These are phyloP conservation scores for Dispira parvispora DNA, from an alignment of 192 early-diverging fungal species.

Conservation along the genomic window DNA sequence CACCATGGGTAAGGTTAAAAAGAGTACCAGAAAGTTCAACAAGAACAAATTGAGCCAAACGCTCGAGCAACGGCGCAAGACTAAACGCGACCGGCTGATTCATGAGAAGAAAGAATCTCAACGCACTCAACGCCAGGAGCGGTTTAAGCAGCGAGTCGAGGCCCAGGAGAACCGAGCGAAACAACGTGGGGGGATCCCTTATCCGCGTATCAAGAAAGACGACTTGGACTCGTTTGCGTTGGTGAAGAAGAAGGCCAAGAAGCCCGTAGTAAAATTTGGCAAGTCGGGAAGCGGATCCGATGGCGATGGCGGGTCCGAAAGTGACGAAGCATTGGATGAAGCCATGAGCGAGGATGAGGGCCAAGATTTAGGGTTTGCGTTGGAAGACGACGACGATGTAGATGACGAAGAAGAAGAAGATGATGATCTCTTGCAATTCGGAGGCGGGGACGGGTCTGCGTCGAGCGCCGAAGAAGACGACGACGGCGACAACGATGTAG, in stretches of 20 bases:
- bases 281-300: constrained; percentile 24
- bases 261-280: neutral
- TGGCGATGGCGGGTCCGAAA: constrained; percentile 5
- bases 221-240: constrained; percentile 5
- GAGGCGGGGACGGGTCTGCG: constrained; percentile 6
- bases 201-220: neutral
- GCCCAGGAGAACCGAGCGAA: constrained; percentile 10
- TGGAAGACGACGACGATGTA: neutral
- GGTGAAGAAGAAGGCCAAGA: neutral
- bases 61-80: constrained; percentile 36
- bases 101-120: constrained; percentile 32
- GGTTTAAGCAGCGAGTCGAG: constrained; percentile 11
- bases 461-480: neutral
- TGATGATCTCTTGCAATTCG: constrained; percentile 31
- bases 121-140: neutral
- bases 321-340: neutral
- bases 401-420: constrained; percentile 21
- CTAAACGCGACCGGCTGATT: constrained; percentile 37
- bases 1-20: constrained; percentile 41
- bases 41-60: constrained; percentile 55
- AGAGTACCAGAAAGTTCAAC: constrained; percentile 62
- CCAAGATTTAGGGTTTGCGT: neutral
- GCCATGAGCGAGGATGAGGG: neutral
- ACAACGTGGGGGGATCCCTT: constrained; percentile 7
- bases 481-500: constrained; percentile 35